These are phyloP conservation scores for Colletotrichum orchidophilum DNA, from an alignment of 2,329 filamentous ascomycete genomes.

Conservation along the genomic window DNA sequence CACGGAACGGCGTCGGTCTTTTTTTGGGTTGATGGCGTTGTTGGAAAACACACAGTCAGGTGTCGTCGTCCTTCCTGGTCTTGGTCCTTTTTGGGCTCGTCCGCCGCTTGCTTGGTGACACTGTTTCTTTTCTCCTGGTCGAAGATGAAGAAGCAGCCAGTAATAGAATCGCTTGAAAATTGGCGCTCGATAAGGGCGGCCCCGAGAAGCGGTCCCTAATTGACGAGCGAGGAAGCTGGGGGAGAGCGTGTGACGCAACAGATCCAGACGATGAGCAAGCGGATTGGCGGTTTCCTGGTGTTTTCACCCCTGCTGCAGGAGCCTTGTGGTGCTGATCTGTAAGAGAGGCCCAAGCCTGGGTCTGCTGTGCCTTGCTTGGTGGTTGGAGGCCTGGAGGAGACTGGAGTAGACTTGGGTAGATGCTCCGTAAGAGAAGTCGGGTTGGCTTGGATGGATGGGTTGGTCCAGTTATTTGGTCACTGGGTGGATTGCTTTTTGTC, in stretches of 20 bases:
- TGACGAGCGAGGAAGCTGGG: slow-evolving; percentile 16
- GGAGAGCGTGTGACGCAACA: slow-evolving; percentile 29
- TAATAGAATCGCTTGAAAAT: not conserved
- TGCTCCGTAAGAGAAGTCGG: not conserved
- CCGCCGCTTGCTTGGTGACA: not conserved
- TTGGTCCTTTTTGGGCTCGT: not conserved
- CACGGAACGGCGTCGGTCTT: slow-evolving; percentile 13
- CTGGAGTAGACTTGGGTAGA: too few relatives aligned
- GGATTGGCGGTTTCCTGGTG: slow-evolving; percentile 20
- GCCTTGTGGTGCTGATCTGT: slow-evolving; percentile 19
- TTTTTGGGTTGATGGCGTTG: not conserved
- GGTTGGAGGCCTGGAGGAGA: slow-evolving; percentile 3
- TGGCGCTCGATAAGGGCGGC: slow-evolving; percentile 3
- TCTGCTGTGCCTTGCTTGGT: slow-evolving; percentile 20
- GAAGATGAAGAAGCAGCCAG: not conserved
- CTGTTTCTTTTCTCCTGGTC: not conserved
- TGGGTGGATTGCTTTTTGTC: not conserved
- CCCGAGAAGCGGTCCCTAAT: slow-evolving; percentile 1
- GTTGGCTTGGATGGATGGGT: not conserved
- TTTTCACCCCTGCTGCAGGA: slow-evolving; percentile 22
- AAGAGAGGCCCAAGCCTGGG: slow-evolving; percentile 3
- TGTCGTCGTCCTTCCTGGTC: not conserved
- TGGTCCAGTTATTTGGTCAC: slow-evolving; percentile 7
- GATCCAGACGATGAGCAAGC: slow-evolving; percentile 1
- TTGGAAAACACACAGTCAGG: not conserved